phyloP scores from a whole-genome alignment of 768 basidiomycete species.

The Boletellus sp. region DNA sequence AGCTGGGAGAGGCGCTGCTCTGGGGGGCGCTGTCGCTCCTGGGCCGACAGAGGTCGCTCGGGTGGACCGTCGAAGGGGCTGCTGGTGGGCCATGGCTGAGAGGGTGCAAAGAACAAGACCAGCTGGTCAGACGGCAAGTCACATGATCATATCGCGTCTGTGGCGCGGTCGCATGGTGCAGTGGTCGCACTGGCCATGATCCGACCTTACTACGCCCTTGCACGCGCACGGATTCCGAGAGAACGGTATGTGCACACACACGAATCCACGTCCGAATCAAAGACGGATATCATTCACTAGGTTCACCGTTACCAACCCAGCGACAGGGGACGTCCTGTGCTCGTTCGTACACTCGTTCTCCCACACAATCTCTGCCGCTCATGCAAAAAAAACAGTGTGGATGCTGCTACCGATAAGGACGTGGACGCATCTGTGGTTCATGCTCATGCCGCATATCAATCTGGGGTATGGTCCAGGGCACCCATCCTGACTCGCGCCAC shows the following conservation, averaged over 20 bases:
- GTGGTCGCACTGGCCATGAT: constrained; percentile 19
- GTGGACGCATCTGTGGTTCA: constrained; percentile 49
- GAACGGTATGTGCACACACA: constrained; percentile 2
- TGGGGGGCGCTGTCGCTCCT: constrained; percentile 19
- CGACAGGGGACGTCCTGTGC: constrained; percentile 57
- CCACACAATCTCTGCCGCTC: neutral
- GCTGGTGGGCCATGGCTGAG: constrained; percentile 28
- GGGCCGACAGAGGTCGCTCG: constrained; percentile 48
- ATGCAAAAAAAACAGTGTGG: constrained; percentile 40
- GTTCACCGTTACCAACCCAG: constrained; percentile 61
- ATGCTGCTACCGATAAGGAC: constrained; percentile 47
- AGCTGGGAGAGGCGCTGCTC: constrained; percentile 32
- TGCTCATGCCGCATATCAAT: constrained; percentile 58
- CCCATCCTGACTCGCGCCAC: constrained; percentile 57
- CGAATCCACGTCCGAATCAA: neutral
- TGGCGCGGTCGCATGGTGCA: constrained; percentile 17
- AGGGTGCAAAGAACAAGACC: neutral
- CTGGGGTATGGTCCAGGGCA: constrained; percentile 70
- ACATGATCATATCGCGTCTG: constrained; percentile 27
- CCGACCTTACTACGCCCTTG: constrained; percentile 9
- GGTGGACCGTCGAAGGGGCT: constrained; percentile 49
- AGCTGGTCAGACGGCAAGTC: constrained; percentile 1
- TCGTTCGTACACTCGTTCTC: constrained; percentile 39
- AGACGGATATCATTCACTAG: constrained; percentile 27
- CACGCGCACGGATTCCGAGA: neutral